These are phyloP conservation scores for Aureobasidium sp. DNA, from an alignment of 2,329 filamentous ascomycete genomes.

Conservation along the genomic window DNA sequence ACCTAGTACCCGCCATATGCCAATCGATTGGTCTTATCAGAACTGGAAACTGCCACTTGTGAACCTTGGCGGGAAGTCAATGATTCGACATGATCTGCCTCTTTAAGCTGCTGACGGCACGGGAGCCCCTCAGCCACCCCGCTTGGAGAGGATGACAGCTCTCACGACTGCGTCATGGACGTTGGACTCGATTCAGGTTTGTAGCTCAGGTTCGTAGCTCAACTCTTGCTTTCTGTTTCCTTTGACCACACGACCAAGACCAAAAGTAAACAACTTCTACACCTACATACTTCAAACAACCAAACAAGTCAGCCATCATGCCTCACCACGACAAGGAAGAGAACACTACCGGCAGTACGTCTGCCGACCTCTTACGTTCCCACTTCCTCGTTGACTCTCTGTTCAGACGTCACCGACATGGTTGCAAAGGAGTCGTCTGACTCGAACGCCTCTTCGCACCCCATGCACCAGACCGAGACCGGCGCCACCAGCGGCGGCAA, in stretches of 20 bases:
- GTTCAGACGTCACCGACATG: conserved; percentile 38
- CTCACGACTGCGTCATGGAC: background rate
- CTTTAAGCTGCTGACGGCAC: background rate
- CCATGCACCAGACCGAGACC: conserved; percentile 29
- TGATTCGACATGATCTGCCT: conserved; percentile 2
- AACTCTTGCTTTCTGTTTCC: background rate
- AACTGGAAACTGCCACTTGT: background rate
- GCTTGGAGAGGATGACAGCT: background rate
- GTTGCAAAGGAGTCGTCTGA: conserved; percentile 39
- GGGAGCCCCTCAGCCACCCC: background rate
- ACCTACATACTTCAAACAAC: background rate
- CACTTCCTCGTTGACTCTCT: background rate
- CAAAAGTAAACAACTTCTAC: background rate
- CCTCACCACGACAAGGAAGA: conserved; percentile 38
- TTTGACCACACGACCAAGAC: background rate
- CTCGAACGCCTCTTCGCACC: conserved; percentile 33
- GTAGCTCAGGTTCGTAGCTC: conserved; percentile 3
- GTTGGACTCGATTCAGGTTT: background rate
- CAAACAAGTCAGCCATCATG: conserved; percentile 25
- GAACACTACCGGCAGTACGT: conserved; percentile 34
- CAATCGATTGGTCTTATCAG: background rate
- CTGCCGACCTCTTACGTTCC: background rate
- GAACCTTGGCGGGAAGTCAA: conserved; percentile 4
- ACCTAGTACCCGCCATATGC: background rate
- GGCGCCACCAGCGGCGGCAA: conserved; percentile 31